phyloP scores from a whole-genome alignment of 208 protist genomes.

The Strigomonas culicis region DNA sequence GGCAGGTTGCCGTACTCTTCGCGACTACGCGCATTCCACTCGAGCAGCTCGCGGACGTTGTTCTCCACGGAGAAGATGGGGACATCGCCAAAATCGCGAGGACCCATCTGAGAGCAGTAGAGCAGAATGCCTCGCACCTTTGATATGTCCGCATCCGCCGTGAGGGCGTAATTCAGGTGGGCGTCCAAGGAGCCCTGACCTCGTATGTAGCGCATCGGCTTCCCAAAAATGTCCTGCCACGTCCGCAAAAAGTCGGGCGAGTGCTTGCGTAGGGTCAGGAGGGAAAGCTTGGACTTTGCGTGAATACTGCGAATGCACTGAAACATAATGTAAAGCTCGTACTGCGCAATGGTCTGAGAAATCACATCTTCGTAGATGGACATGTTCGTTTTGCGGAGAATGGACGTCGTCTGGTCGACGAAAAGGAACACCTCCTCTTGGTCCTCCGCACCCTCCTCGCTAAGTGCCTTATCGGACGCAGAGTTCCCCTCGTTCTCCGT shows the following conservation, averaged over 20 bases:
- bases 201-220: conserved; percentile 70
- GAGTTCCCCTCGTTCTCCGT: conserved; percentile 21
- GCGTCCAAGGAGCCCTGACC: conserved; percentile 75
- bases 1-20: conserved; percentile 19
- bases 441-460: conserved; percentile 11
- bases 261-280: conserved; percentile 68
- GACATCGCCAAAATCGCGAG: conserved; percentile 81
- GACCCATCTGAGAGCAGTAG: conserved; percentile 87
- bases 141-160: conserved; percentile 28
- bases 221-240: conserved; percentile 61
- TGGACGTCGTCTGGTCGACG: conserved; percentile 82
- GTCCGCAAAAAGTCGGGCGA: conserved; percentile 49
- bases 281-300: conserved; percentile 47
- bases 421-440: conserved; percentile 76
- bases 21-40: conserved; percentile 33
- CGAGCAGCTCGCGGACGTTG: conserved; percentile 64
- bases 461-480: too few relatives aligned
- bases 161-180: conserved; percentile 80
- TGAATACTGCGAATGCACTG: conserved; percentile 76
- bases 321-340: conserved; percentile 85
- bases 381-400: conserved; percentile 50
- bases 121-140: conserved; percentile 76
- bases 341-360: conserved; percentile 72
- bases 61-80: conserved; percentile 85
- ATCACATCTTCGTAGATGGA: conserved; percentile 85